These are phyloP conservation scores for Botryotinia narcissicola DNA, from an alignment of 2,329 filamentous ascomycete species.

Conservation along the genomic window DNA sequence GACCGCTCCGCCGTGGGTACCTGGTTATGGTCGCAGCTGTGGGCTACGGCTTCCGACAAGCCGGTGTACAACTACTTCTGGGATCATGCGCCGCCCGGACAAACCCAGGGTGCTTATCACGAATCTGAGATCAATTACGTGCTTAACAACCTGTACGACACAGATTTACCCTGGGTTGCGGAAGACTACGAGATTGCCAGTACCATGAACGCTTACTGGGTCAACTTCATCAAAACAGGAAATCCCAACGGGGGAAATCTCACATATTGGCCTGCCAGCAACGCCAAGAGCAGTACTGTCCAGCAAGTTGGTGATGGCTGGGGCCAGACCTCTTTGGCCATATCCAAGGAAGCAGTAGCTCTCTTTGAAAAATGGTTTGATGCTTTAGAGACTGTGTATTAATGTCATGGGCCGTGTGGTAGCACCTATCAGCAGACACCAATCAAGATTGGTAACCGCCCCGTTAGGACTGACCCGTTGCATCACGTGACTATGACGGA, in stretches of 20 bases:
- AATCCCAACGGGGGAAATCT: constrained; percentile 56
- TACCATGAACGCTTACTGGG: constrained; percentile 64
- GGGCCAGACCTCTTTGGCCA: not conserved
- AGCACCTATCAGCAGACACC: not conserved
- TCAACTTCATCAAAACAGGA: constrained; percentile 63
- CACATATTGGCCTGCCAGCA: not conserved
- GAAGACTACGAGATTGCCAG: constrained; percentile 35
- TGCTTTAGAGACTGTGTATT: not conserved
- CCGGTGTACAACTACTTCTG: constrained; percentile 38
- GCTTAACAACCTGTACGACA: constrained; percentile 38
- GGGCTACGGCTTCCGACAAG: constrained; percentile 27
- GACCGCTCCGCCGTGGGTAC: not conserved
- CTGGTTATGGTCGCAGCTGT: not conserved
- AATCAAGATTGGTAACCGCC: not conserved
- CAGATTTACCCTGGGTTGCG: constrained; percentile 31
- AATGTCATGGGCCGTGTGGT: not conserved
- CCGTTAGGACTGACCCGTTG: not conserved
- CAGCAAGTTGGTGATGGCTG: not conserved
- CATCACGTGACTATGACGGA: not conserved
- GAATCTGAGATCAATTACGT: constrained; percentile 38
- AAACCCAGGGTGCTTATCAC: constrained; percentile 34
- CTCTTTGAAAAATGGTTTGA: not conserved
- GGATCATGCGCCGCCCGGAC: constrained; percentile 35
- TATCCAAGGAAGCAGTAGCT: not conserved
- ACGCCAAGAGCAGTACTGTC: not conserved